A percentile compares a stretch with the other conserved stretches of the same genome.
Conservation (phyloP, 306 rosid genomes). For the Acacia crassicarpa region DNA sequence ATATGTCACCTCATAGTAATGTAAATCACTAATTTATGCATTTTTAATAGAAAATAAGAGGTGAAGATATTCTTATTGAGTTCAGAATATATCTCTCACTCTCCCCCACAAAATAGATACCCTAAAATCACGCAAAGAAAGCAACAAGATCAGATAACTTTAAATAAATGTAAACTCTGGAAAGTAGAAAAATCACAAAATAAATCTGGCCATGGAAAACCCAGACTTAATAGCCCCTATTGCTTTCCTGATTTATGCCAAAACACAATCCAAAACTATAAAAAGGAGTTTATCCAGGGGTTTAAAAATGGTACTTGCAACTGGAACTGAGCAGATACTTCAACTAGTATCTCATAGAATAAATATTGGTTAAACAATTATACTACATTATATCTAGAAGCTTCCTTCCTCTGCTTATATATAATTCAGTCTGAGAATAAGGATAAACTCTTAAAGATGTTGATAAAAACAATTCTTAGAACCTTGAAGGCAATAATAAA, state of each 20-base stretch:
- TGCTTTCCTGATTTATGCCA: constrained; percentile 1
- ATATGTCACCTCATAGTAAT: background rate
- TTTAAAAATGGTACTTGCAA: background rate
- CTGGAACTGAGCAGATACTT: background rate
- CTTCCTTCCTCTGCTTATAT: too few species aligned
- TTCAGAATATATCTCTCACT: too few species aligned
- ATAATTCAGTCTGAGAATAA: background rate
- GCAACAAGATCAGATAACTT: too few species aligned
- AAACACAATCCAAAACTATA: background rate
- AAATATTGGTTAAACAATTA: too few species aligned
- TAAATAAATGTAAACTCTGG: too few species aligned
- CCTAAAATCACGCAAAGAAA: too few species aligned
- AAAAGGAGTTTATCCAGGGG: background rate
- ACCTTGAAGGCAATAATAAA: background rate
- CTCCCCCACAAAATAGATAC: too few species aligned
- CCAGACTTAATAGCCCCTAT: background rate
- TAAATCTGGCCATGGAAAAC: background rate
- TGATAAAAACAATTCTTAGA: background rate
- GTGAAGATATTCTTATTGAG: too few species aligned
- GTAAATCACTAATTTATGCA: background rate
- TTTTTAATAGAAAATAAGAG: too few species aligned
- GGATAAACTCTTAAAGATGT: background rate
- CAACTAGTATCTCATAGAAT: background rate
- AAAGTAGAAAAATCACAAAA: background rate
- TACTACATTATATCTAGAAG: too few species aligned